Conservation (phyloP, 2,329 filamentous ascomycete genomes). For the Hypoxylon sp. region DNA sequence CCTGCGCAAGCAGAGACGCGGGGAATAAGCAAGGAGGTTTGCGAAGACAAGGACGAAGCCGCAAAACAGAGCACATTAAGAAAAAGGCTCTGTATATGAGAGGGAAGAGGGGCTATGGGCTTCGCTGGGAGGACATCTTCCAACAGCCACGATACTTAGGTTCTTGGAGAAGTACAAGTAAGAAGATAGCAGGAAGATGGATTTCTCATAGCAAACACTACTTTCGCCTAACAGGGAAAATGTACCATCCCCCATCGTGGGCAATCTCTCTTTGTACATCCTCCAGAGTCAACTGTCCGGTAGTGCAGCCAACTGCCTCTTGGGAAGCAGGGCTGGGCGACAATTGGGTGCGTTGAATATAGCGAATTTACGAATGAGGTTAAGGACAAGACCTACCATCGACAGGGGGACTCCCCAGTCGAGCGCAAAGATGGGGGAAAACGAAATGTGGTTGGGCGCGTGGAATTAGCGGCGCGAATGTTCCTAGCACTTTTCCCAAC, state of each 20-base stretch:
- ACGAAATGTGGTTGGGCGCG: constrained; percentile 42
- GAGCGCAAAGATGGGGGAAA: constrained; percentile 41
- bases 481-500: constrained; percentile 40
- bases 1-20: constrained; percentile 17
- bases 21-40: constrained; percentile 6
- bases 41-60: constrained; percentile 16
- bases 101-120: constrained; percentile 26
- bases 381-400: constrained; percentile 33
- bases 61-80: constrained; percentile 18
- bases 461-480: constrained; percentile 42
- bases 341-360: constrained; percentile 35
- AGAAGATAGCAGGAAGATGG: constrained; percentile 19
- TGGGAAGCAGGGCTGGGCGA: constrained; percentile 31
- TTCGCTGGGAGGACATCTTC: constrained; percentile 17
- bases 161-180: constrained; percentile 23
- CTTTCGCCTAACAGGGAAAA: constrained; percentile 25
- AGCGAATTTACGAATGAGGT: constrained; percentile 40
- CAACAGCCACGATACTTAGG: constrained; percentile 20
- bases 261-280: constrained; percentile 22
- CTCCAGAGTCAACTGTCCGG: constrained; percentile 41
- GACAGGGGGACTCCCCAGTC: constrained; percentile 36
- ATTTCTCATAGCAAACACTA: constrained; percentile 11
- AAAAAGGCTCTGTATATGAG: constrained; percentile 40
- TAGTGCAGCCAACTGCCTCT: constrained; percentile 39
- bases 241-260: constrained; percentile 26